These are phyloP conservation scores for Oryza meridionalis DNA, from an alignment of 176 grass and related monocot genomes.

Conservation along the genomic window DNA sequence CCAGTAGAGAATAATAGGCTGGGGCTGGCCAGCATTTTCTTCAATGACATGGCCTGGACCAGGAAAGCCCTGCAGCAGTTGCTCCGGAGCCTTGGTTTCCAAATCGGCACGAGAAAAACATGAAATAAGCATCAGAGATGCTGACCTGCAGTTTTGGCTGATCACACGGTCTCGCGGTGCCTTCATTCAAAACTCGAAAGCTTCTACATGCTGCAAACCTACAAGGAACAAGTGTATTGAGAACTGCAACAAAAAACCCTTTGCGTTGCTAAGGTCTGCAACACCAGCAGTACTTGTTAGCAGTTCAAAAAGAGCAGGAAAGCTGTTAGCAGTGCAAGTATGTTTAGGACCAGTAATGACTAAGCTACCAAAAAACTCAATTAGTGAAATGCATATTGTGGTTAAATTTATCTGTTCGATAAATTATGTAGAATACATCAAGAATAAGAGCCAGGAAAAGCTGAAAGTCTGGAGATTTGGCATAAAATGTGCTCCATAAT, in stretches of 20 bases:
- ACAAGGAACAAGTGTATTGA: not conserved
- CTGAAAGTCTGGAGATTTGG: not conserved
- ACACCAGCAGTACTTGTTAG: not conserved
- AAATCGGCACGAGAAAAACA: slow-evolving; percentile 46
- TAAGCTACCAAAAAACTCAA: slow-evolving; percentile 3
- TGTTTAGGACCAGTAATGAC: slow-evolving; percentile 19
- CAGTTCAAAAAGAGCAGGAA: not conserved
- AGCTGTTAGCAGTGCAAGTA: slow-evolving; percentile 4
- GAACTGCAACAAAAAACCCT: not conserved
- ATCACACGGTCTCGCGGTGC: not conserved
- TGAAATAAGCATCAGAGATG: slow-evolving; percentile 14
- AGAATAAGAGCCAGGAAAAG: not conserved
- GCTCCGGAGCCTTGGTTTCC: slow-evolving; percentile 55
- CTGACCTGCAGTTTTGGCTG: slow-evolving; percentile 8
- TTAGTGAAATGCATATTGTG: not conserved
- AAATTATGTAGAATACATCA: not conserved
- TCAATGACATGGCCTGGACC: slow-evolving; percentile 62
- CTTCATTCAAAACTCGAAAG: not conserved
- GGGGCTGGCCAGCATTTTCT: slow-evolving; percentile 22
- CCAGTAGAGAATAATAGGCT: not conserved
- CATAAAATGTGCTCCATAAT: not conserved
- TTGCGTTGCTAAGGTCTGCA: not conserved
- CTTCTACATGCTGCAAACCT: not conserved
- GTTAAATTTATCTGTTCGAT: not conserved
- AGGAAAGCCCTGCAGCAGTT: slow-evolving; percentile 47